A percentile compares a stretch with the other conserved stretches of the same genome.
Conservation (phyloP, 2,329 filamentous ascomycete genomes). For the Grosmannia huntii region DNA sequence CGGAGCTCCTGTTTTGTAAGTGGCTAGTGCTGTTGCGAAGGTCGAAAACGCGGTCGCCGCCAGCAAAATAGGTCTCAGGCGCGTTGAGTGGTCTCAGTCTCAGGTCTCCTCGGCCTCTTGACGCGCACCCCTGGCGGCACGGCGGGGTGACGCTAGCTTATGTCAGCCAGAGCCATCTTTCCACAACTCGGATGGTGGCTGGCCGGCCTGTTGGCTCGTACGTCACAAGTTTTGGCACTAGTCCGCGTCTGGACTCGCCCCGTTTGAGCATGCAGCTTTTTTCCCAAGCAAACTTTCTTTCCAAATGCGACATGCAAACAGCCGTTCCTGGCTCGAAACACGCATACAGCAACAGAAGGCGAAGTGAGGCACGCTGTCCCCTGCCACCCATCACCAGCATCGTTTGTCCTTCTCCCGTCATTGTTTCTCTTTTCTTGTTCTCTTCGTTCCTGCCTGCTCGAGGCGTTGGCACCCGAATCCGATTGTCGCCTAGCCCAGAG, state of each 20-base stretch:
- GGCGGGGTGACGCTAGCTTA: background rate
- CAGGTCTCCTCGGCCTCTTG: background rate
- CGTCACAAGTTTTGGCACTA: background rate
- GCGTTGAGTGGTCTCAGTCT: conserved; percentile 12
- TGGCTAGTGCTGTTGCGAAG: background rate
- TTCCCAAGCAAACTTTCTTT: background rate
- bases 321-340: background rate
- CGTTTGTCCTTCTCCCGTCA: background rate
- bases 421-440: background rate
- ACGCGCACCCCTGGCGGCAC: background rate
- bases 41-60: conserved; percentile 10
- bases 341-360: background rate
- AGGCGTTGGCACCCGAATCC: background rate
- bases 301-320: background rate
- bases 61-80: conserved; percentile 1
- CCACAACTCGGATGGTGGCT: conserved; percentile 1
- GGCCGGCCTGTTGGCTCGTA: background rate
- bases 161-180: background rate
- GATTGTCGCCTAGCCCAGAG: background rate
- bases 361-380: background rate
- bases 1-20: background rate
- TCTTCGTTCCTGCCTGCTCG: background rate
- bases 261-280: background rate
- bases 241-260: background rate
- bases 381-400: background rate